Conservation (phyloP, 768 basidiomycete species). For the Agaricus sinodeliciosus region DNA sequence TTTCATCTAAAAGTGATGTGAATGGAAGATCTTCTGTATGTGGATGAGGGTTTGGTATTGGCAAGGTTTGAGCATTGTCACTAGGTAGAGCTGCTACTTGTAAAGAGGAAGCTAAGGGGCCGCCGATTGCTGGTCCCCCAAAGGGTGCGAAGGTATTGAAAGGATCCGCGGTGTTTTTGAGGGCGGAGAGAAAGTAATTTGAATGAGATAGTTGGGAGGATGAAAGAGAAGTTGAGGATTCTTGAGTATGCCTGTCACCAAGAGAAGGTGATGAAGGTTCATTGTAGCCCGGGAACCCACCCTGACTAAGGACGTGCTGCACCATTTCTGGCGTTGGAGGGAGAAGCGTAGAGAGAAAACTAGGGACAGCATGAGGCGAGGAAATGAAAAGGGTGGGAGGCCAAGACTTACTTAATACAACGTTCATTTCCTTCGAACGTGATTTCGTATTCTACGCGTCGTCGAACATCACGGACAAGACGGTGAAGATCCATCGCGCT, state of each 20-base stretch:
- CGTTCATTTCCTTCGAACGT: constrained; percentile 55
- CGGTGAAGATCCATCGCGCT: constrained; percentile 60
- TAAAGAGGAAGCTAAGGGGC: neutral
- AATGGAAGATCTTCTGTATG: constrained; percentile 45
- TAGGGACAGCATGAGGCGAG: constrained; percentile 18
- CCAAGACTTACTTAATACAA: constrained; percentile 41
- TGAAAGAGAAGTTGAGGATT: constrained; percentile 19
- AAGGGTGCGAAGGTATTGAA: constrained; percentile 8
- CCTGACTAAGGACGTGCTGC: constrained; percentile 61
- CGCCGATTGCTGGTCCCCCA: neutral
- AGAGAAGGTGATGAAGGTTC: neutral
- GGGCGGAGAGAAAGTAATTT: constrained; percentile 22
- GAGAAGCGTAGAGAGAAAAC: constrained; percentile 69
- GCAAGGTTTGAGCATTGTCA: constrained; percentile 10
- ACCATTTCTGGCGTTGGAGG: constrained; percentile 69
- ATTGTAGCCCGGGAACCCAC: constrained; percentile 35
- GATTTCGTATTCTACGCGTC: constrained; percentile 68
- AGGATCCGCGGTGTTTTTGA: constrained; percentile 4
- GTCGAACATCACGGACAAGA: constrained; percentile 66
- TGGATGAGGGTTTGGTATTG: constrained; percentile 19
- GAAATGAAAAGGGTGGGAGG: neutral
- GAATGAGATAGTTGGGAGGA: constrained; percentile 25
- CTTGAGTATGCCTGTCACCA: constrained; percentile 7
- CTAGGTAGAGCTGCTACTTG: neutral
- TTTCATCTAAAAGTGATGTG: constrained; percentile 59